A percentile compares a stretch with the other conserved stretches of the same genome.
phyloP scores from a whole-genome alignment of 768 basidiomycete genomes.

The Boletus pseudo-olivaceus region DNA sequence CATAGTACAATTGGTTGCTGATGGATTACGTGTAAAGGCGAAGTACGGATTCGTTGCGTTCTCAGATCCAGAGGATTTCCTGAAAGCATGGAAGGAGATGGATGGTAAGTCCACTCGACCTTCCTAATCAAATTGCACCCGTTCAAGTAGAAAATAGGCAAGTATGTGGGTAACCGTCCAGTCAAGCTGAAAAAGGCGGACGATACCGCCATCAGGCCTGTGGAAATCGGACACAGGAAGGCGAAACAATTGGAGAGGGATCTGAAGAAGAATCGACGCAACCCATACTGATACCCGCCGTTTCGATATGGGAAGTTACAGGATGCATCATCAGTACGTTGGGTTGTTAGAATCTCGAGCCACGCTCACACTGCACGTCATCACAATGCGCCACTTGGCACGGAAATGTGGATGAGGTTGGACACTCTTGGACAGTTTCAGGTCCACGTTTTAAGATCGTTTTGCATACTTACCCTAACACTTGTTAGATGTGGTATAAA shows the following conservation, averaged over 20 bases:
- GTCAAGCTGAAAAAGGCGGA: constrained; percentile 95
- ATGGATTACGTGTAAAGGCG: constrained; percentile 48
- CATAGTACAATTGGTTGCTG: not conserved
- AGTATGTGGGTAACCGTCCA: constrained; percentile 98
- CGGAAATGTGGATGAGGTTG: constrained; percentile 9
- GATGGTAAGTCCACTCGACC: constrained; percentile 60
- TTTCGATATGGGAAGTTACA: not conserved
- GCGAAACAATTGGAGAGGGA: constrained; percentile 88
- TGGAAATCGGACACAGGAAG: constrained; percentile 91
- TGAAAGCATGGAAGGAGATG: constrained; percentile 99
- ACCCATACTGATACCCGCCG: constrained; percentile 60
- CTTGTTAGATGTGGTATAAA: constrained; percentile 3
- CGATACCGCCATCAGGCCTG: constrained; percentile 77
- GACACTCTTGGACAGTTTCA: not conserved
- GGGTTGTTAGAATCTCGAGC: constrained; percentile 19
- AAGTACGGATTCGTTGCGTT: constrained; percentile 98
- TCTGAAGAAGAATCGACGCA: constrained; percentile 83
- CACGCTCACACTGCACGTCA: constrained; percentile 21
- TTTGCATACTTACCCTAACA: constrained; percentile 1
- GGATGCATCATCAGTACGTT: constrained; percentile 28
- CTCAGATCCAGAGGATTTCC: constrained; percentile 96
- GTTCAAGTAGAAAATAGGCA: constrained; percentile 49
- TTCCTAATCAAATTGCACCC: not conserved
- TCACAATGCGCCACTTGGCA: constrained; percentile 1
- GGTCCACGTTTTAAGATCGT: not conserved